Conservation (phyloP, 2,329 filamentous ascomycete genomes). For the Epichloe bromicola region DNA sequence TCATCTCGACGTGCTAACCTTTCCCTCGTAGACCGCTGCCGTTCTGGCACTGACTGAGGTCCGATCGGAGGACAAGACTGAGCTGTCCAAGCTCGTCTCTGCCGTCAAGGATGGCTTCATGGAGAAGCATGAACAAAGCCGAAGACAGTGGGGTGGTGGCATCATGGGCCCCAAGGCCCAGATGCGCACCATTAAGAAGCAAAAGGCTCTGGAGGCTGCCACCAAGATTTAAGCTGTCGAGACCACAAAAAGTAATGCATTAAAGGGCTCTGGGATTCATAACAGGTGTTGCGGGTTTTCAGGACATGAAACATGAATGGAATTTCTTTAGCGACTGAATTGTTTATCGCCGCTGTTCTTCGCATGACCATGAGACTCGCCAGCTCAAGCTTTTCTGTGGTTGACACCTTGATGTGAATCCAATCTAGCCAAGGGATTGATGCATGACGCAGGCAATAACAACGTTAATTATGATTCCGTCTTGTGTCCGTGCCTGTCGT, state of each 20-base stretch:
- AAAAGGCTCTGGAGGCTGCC: conserved; percentile 84
- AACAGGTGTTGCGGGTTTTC: conserved; percentile 26
- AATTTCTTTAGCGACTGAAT: conserved; percentile 22
- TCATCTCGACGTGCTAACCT: not conserved
- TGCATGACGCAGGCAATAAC: too few species aligned
- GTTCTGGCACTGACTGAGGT: conserved; percentile 94
- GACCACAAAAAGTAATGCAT: conserved; percentile 24
- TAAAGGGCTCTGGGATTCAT: conserved; percentile 24
- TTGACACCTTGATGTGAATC: not conserved
- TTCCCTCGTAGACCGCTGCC: conserved; percentile 62
- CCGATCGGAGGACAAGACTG: conserved; percentile 93
- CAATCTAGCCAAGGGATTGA: not conserved
- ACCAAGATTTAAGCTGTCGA: conserved; percentile 79
- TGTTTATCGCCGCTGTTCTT: conserved; percentile 8
- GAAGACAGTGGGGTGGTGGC: conserved; percentile 96
- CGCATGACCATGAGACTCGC: conserved; percentile 2
- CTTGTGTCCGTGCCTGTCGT: too few species aligned
- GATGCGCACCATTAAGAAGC: conserved; percentile 66
- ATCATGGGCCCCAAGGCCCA: conserved; percentile 97
- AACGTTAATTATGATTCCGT: too few species aligned
- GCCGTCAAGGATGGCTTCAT: conserved; percentile 97
- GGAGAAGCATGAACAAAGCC: conserved; percentile 84
- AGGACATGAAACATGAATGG: conserved; percentile 30
- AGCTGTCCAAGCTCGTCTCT: conserved; percentile 92
- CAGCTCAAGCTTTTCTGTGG: not conserved